Conservation (phyloP, 768 basidiomycete genomes). For the Pholiota molesta region DNA sequence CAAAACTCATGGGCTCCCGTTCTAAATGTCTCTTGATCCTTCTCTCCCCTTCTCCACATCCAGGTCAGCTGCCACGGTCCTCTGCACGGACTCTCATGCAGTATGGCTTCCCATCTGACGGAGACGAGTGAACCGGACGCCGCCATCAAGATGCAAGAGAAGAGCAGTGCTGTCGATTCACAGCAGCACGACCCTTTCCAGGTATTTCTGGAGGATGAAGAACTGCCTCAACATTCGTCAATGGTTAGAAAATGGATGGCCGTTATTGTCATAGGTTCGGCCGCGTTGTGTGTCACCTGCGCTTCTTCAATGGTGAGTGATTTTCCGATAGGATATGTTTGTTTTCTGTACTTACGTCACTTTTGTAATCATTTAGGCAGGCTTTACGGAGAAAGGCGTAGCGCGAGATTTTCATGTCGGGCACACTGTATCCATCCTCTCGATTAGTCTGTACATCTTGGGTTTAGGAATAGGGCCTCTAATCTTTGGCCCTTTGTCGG, state of each 20-base stretch:
- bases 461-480: conserved; percentile 59
- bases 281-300: conserved; percentile 54
- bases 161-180: background rate
- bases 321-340: background rate
- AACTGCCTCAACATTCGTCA: conserved; percentile 46
- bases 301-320: conserved; percentile 58
- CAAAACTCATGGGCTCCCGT: too few species aligned
- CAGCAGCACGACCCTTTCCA: conserved; percentile 18
- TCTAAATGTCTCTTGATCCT: too few species aligned
- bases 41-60: too few species aligned
- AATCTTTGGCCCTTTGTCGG: conserved; percentile 55
- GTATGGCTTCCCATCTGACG: background rate
- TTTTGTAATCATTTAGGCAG: conserved; percentile 39
- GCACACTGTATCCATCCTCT: conserved; percentile 50
- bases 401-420: conserved; percentile 50
- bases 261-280: conserved; percentile 48
- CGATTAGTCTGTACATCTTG: conserved; percentile 60
- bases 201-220: conserved; percentile 42
- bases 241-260: conserved; percentile 48
- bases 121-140: background rate
- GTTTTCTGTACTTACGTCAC: background rate
- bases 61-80: too few species aligned
- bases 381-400: conserved; percentile 65
- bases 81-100: too few species aligned
- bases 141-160: background rate